Conservation (phyloP, 495 filamentous ascomycete species). For the Daldinia vernicosa region DNA sequence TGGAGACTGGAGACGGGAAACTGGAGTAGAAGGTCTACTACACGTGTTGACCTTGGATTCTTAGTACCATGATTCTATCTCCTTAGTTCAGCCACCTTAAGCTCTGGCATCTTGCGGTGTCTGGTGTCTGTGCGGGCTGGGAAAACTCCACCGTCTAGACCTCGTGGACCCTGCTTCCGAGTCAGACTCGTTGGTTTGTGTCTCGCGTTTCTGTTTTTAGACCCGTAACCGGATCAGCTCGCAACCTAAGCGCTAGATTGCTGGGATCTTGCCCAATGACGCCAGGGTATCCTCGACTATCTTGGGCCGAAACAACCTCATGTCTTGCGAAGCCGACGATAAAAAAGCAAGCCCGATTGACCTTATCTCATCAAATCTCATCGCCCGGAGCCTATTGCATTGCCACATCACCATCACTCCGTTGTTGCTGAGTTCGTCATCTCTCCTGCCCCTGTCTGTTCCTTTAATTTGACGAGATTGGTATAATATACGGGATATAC, state of each 20-base stretch:
- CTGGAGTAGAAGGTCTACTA: not conserved
- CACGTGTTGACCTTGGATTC: too few relatives aligned
- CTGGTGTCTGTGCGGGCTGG: conserved; percentile 18
- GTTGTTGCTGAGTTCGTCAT: conserved; percentile 9
- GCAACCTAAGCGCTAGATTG: not conserved
- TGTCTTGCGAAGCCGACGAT: conserved; percentile 4
- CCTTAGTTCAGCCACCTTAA: conserved; percentile 9
- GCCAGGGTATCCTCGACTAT: conserved; percentile 7
- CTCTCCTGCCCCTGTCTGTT: not conserved
- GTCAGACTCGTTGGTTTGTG: conserved; percentile 15
- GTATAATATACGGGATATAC: conserved; percentile 59
- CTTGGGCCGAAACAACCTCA: conserved; percentile 11
- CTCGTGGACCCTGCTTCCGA: conserved; percentile 5
- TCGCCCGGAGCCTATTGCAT: conserved; percentile 6
- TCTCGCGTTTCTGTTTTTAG: conserved; percentile 24
- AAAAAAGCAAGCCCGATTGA: conserved; percentile 5
- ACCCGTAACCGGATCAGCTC: conserved; percentile 16
- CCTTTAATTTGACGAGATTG: conserved; percentile 51
- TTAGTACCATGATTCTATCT: conserved; percentile 7
- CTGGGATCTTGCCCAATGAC: conserved; percentile 1
- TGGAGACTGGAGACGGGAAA: not conserved
- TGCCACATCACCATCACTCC: conserved; percentile 19
- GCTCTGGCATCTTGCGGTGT: conserved; percentile 15
- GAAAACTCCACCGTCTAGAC: conserved; percentile 26
- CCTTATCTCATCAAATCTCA: conserved; percentile 2